Base-by-base conservation (phyloP, 2,329 filamentous ascomycete genomes). In the Cucurbitaria berberidis region DNA sequence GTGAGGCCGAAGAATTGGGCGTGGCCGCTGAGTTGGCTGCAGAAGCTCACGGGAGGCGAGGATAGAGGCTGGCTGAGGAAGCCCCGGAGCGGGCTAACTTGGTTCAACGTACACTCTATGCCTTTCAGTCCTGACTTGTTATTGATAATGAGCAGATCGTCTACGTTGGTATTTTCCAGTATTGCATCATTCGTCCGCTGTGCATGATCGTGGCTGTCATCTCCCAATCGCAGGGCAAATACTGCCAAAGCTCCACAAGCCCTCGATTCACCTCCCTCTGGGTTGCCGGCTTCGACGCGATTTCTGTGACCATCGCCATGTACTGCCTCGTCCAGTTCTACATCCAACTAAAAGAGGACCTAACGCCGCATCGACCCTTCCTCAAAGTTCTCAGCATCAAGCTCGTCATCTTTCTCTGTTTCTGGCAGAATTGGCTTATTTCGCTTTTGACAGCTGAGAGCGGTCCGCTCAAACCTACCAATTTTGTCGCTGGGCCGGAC, bases 301-400 rank as follows among this genome's bases (percentile, higher is more conserved):
- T 85, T 19, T 88, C 89, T 2, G 90, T 96, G 34, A 85, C 88
- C 0, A 84, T 96, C 52, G 91, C 92, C 54, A 96, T 96, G 89
- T 95, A 90, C 77, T 93, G 89, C 71, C 76, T 96, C 38, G 87
- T 96, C 58, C 91, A 96, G 66, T 95, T 95, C 74, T 96, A 96
- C 74, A 74, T 89, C 26, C 90, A 96, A 73, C 80, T 95, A 40
- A 86, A 85, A 58, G 76, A 81, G 1, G 84, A 90, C 53, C 81
- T 96, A 22, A 81, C 82, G 7, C 82, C 87, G 48, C 85, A 96
- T 69, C 81, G 78, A 16, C 89, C 91, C 0, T 89, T 93, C 61
- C 75, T 93, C 60, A 96, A 96, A 75, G 86, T 96, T 22, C 70
- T 91, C 18, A 89, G 90, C 67, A 95, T 96, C 77, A 96, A 96